phyloP scores from a whole-genome alignment of 1,139 yeast species.

The Zygosaccharomyces pseudobailii region DNA sequence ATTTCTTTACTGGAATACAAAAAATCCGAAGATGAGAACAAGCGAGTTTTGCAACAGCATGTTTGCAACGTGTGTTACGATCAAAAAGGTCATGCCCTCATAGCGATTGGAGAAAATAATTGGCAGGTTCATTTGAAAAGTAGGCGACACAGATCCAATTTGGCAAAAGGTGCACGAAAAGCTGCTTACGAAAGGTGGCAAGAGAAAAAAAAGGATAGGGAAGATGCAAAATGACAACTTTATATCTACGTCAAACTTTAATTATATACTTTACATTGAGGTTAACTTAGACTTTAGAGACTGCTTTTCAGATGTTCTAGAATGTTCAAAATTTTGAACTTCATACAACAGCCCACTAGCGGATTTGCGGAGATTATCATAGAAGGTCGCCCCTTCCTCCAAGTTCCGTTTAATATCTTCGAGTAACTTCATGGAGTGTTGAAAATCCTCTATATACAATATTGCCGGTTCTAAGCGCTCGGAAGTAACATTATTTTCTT shows the following conservation, averaged over 20 bases:
- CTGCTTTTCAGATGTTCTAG: slow-evolving; percentile 36
- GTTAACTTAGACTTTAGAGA: slow-evolving; percentile 39
- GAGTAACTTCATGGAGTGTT: slow-evolving; percentile 20
- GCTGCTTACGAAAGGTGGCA: slow-evolving; percentile 43
- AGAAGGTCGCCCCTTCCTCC: slow-evolving; percentile 67
- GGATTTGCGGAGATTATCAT: slow-evolving; percentile 54
- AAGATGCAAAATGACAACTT: neutral
- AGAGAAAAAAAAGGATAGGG: slow-evolving; percentile 10
- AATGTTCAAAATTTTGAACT: slow-evolving; percentile 15
- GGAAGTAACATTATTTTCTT: neutral
- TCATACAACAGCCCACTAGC: slow-evolving; percentile 46
- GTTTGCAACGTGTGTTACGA: slow-evolving; percentile 65
- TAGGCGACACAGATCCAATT: slow-evolving; percentile 51
- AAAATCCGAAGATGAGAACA: slow-evolving; percentile 18
- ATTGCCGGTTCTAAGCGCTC: slow-evolving; percentile 20
- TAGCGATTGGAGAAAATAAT: slow-evolving; percentile 68
- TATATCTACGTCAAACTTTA: neutral
- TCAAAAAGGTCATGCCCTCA: slow-evolving; percentile 48
- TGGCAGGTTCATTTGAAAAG: slow-evolving; percentile 68
- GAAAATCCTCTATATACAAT: slow-evolving; percentile 26
- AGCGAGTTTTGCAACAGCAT: slow-evolving; percentile 60
- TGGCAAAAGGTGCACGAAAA: slow-evolving; percentile 41
- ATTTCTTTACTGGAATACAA: slow-evolving; percentile 33
- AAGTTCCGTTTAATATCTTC: slow-evolving; percentile 47
- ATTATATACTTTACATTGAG: neutral